A percentile compares a stretch with the other conserved stretches of the same genome.
Conservation (phyloP, 2,329 filamentous ascomycete genomes). For the Colletotrichum gigasporum region DNA sequence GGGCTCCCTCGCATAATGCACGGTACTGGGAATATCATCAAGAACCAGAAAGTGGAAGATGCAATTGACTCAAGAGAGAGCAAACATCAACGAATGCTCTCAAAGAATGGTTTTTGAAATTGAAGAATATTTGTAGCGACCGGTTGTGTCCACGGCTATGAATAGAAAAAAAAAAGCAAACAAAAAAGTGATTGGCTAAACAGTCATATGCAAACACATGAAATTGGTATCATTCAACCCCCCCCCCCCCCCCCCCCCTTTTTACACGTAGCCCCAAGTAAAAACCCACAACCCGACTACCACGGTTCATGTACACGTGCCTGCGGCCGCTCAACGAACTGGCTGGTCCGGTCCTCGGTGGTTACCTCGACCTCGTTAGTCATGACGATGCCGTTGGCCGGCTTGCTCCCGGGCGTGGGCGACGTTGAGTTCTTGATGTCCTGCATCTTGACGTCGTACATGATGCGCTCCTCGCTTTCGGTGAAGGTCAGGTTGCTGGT, state of each 20-base stretch:
- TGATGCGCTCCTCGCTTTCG: conserved; percentile 50
- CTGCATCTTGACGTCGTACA: conserved; percentile 53
- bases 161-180: too few species aligned
- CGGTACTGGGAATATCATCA: too few species aligned
- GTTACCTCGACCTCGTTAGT: conserved; percentile 50
- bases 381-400: conserved; percentile 47
- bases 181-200: too few species aligned
- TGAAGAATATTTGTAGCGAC: too few species aligned
- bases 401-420: conserved; percentile 23
- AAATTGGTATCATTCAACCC: not conserved
- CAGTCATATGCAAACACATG: too few species aligned
- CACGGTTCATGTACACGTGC: conserved; percentile 8
- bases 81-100: too few species aligned
- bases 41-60: too few species aligned
- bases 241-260: not conserved
- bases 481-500: conserved; percentile 48
- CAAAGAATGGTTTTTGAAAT: too few species aligned
- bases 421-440: conserved; percentile 39
- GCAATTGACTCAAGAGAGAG: too few species aligned
- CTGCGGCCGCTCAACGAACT: not conserved
- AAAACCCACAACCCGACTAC: not conserved
- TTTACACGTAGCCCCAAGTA: too few species aligned
- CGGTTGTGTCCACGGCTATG: too few species aligned
- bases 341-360: conserved; percentile 34
- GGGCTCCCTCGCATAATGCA: too few species aligned